Base-by-base conservation (phyloP, 2,329 filamentous ascomycete genomes). In the Hawksworthiomyces lignivorus region DNA sequence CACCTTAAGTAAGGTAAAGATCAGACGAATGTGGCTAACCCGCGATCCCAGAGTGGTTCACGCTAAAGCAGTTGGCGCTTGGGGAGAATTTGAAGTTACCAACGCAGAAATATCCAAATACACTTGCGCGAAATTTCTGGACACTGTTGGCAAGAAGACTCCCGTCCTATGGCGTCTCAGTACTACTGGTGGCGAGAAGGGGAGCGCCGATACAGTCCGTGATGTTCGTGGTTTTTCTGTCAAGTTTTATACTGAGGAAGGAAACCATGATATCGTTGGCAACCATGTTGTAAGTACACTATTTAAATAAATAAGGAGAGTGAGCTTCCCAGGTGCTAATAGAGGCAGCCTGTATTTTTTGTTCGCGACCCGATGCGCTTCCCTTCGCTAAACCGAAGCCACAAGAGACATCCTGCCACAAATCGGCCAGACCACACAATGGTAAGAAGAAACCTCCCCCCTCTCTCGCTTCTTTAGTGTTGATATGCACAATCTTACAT, bases 211-310 rank as follows among this genome's bases (percentile, higher is more conserved):
- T 51, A 74, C 73, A 2, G 72, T 70, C 6, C 70, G 78, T 30
- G 78, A 83, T 61, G 73, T 81, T 3, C 77, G 79, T 45, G 78
- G 78, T 2, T 81, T 80, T 52, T 76, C 77, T 1, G 69, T 71
- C 17, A 68, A 77, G 46, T 74, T 82, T 50, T 82, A 80, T 51
- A 82, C 78, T 0, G 74, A 80, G 36, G 75, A 81, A 51, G 79
- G 79, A 39, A 83, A 82, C 55, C 77, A 75, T 56, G 76, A 77
- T 68, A 68, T 62, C 68, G 51, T 48, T 5, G 36, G 39, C 29
- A 49, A 47, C 36, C 31, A 43, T 33, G 36, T 42, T 10, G 33
- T 28, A 26, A 10, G 22, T 19, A n/a, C n/a, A n/a, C n/a, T n/a
- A n/a, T n/a, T n/a, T n/a, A n/a, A n/a, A n/a, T n/a, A n/a, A n/a